phyloP scores from a whole-genome alignment of 768 basidiomycete genomes.

The Amanita exitialis region DNA sequence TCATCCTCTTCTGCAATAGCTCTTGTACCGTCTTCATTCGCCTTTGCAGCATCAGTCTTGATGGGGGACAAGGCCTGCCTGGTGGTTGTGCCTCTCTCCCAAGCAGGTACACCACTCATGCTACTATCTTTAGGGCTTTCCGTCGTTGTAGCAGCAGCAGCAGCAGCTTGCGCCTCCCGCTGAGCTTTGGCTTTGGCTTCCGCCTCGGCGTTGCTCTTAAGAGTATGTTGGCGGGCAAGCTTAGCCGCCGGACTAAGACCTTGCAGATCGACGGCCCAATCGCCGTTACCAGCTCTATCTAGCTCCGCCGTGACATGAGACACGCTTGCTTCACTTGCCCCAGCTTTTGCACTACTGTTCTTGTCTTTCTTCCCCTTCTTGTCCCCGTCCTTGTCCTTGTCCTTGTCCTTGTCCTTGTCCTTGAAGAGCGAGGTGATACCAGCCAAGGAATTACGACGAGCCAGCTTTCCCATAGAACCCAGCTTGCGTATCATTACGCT shows the following conservation, averaged over 20 bases:
- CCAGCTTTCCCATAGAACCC: constrained; percentile 74
- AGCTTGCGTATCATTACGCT: constrained; percentile 94
- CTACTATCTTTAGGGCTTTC: constrained; percentile 18
- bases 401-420: constrained; percentile 52
- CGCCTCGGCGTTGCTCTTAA: constrained; percentile 78
- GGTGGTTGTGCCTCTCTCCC: constrained; percentile 78
- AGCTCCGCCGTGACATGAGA: constrained; percentile 75
- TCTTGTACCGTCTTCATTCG: constrained; percentile 58
- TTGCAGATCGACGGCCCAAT: constrained; percentile 59
- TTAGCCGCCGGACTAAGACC: constrained; percentile 87
- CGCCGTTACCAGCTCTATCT: constrained; percentile 46
- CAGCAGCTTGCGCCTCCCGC: constrained; percentile 33
- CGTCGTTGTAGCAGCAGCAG: constrained; percentile 18
- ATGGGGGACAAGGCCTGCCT: constrained; percentile 39
- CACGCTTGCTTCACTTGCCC: constrained; percentile 52
- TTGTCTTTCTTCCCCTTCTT: constrained; percentile 26
- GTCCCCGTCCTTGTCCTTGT: constrained; percentile 50
- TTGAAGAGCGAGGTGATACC: constrained; percentile 89
- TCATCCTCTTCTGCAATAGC: constrained; percentile 67
- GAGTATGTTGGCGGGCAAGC: constrained; percentile 83
- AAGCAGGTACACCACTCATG: constrained; percentile 44
- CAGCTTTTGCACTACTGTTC: constrained; percentile 49
- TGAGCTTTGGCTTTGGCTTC: constrained; percentile 56
- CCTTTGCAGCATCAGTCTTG: constrained; percentile 27
- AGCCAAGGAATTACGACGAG: constrained; percentile 71